phyloP scores from a whole-genome alignment of 1,284 basidiomycete genomes.

The Cutaneotrichosporon sp. region DNA sequence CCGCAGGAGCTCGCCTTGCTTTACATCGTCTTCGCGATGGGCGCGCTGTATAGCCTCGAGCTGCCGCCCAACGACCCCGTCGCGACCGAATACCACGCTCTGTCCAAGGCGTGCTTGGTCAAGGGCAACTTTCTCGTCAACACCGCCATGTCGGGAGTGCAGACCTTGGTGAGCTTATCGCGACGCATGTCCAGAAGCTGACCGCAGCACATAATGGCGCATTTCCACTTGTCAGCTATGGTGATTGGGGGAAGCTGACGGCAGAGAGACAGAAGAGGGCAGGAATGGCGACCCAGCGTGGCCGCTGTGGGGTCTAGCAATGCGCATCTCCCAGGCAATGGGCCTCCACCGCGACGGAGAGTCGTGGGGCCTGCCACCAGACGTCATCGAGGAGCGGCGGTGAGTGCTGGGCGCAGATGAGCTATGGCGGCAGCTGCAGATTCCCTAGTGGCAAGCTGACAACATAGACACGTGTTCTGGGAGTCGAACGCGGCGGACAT shows the following conservation, averaged over 20 bases:
- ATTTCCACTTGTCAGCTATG: slow-evolving; percentile 20
- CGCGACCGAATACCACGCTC: slow-evolving; percentile 32
- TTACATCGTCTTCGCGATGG: slow-evolving; percentile 38
- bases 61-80: slow-evolving; percentile 38
- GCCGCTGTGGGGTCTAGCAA: slow-evolving; percentile 21
- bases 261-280: slow-evolving; percentile 31
- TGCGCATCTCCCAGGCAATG: slow-evolving; percentile 17
- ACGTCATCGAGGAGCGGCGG: slow-evolving; percentile 16
- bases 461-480: not conserved
- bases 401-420: not conserved
- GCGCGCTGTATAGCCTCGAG: slow-evolving; percentile 40
- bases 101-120: slow-evolving; percentile 33
- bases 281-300: slow-evolving; percentile 27
- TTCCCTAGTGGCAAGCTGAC: not conserved
- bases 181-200: not conserved
- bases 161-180: slow-evolving; percentile 30
- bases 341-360: slow-evolving; percentile 18
- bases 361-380: slow-evolving; percentile 7
- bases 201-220: slow-evolving; percentile 27
- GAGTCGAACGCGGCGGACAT: not conserved
- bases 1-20: slow-evolving; percentile 37
- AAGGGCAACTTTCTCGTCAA: slow-evolving; percentile 39
- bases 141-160: slow-evolving; percentile 37
- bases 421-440: not conserved
- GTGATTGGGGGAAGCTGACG: not conserved